Evolutionary conservation across 1,284 basidiomycete genomes (phyloP).

Genomic region (Anthracocystis walkeri): DNA sequence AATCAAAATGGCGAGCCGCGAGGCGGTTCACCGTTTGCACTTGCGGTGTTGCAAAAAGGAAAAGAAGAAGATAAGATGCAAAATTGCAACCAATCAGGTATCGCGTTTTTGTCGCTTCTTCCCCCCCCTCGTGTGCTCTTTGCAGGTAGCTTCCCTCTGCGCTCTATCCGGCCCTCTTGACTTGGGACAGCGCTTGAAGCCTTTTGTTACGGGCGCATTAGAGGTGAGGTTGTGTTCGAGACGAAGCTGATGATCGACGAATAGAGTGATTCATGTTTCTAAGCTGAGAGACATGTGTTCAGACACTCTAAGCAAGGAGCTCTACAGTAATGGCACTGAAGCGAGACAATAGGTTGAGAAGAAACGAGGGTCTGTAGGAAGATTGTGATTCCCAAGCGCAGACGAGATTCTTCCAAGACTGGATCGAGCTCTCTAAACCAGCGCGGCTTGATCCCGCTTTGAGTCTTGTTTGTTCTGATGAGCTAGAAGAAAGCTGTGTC

Average conservation of each 20-base stretch:
- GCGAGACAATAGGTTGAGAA: background rate
- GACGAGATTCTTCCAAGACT: background rate
- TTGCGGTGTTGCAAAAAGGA: background rate
- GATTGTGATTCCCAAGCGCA: too few species aligned
- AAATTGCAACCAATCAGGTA: constrained; percentile 3
- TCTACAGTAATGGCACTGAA: background rate
- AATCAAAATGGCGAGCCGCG: background rate
- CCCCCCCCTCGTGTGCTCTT: background rate
- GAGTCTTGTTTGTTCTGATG: too few species aligned
- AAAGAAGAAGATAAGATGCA: constrained; percentile 27
- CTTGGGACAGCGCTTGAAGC: background rate
- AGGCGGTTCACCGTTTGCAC: background rate
- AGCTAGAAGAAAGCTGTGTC: too few species aligned
- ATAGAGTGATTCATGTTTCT: background rate
- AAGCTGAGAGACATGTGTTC: too few species aligned
- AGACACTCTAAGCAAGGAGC: too few species aligned
- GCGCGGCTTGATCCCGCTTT: too few species aligned
- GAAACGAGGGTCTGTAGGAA: constrained; percentile 9
- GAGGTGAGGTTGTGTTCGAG: too few species aligned
- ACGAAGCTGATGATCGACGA: background rate
- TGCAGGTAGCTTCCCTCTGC: background rate
- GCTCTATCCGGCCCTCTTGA: background rate
- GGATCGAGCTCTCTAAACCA: background rate
- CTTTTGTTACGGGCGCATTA: too few species aligned
- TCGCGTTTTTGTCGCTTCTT: constrained; percentile 3